A percentile compares a stretch with the other conserved stretches of the same genome.
phyloP scores from a whole-genome alignment of 2,329 filamentous ascomycete genomes.

The Aureobasidium musti region DNA sequence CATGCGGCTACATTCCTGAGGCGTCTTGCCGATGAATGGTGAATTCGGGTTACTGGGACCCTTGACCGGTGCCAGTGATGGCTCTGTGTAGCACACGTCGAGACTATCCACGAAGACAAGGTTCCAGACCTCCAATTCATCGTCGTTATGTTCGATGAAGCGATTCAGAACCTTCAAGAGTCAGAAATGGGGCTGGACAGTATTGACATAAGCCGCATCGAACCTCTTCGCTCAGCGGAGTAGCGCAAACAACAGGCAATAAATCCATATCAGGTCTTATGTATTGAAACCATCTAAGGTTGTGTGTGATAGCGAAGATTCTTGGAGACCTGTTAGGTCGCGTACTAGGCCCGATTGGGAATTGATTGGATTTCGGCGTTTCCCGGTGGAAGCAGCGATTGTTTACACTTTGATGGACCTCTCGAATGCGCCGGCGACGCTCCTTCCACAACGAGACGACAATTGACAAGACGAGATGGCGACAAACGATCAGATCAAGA shows the following conservation, averaged over 20 bases:
- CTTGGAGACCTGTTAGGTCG: neutral
- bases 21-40: neutral
- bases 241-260: neutral
- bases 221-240: neutral
- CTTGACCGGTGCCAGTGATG: neutral
- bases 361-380: neutral
- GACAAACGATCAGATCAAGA: constrained; percentile 49
- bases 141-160: neutral
- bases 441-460: neutral
- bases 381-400: constrained; percentile 4
- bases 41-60: neutral
- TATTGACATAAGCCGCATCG: too few relatives aligned
- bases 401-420: constrained; percentile 27
- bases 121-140: neutral
- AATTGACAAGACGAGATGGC: constrained; percentile 41
- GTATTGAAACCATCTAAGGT: too few relatives aligned
- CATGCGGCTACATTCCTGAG: neutral
- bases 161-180: neutral
- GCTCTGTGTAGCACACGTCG: neutral
- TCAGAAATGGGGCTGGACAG: too few relatives aligned
- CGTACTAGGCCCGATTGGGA: constrained; percentile 5
- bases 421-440: constrained; percentile 22
- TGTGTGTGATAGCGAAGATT: too few relatives aligned
- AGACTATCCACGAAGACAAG: neutral
- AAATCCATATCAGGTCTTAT: too few relatives aligned